Conservation (phyloP, 2,329 filamentous ascomycete genomes). For the Magnaporthiopsis rhizophila region DNA sequence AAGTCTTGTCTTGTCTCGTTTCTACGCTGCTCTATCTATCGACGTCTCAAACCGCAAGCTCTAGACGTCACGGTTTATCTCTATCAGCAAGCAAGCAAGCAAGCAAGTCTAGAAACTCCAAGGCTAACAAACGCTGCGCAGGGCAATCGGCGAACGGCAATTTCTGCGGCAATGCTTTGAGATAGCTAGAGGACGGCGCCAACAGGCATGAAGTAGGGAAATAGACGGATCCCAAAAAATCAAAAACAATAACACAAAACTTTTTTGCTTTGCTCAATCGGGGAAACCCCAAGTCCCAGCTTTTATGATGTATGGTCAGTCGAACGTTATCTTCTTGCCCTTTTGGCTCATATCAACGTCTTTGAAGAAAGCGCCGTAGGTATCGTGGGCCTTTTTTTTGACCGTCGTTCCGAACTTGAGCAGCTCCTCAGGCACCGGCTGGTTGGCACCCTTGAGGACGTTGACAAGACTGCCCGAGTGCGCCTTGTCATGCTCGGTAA, state of each 20-base stretch:
- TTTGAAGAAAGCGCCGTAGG: slow-evolving; percentile 93
- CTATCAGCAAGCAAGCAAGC: not conserved
- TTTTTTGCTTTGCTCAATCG: not conserved
- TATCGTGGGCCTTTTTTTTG: slow-evolving; percentile 96
- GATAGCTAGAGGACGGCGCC: slow-evolving; percentile 28
- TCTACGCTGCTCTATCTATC: not conserved
- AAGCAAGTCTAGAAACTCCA: not conserved
- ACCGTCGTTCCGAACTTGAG: slow-evolving; percentile 96
- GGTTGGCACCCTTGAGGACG: slow-evolving; percentile 86
- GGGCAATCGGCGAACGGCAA: slow-evolving; percentile 43
- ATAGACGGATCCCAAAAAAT: not conserved
- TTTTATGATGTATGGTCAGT: slow-evolving; percentile 31
- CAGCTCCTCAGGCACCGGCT: slow-evolving; percentile 81
- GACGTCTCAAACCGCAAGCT: not conserved
- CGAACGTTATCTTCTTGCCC: slow-evolving; percentile 88
- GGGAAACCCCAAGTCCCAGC: not conserved
- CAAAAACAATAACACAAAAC: not conserved
- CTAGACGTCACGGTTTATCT: slow-evolving; percentile 3
- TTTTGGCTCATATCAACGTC: slow-evolving; percentile 77
- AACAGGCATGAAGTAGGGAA: not conserved
- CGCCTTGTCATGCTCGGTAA: slow-evolving; percentile 90
- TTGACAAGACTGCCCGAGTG: slow-evolving; percentile 90
- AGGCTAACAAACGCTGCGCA: slow-evolving; percentile 21
- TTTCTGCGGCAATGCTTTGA: slow-evolving; percentile 45
- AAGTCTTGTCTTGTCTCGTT: slow-evolving; percentile 30